These are phyloP conservation scores for Penicillium sp. DNA, from an alignment of 2,329 filamentous ascomycete genomes.

Conservation along the genomic window DNA sequence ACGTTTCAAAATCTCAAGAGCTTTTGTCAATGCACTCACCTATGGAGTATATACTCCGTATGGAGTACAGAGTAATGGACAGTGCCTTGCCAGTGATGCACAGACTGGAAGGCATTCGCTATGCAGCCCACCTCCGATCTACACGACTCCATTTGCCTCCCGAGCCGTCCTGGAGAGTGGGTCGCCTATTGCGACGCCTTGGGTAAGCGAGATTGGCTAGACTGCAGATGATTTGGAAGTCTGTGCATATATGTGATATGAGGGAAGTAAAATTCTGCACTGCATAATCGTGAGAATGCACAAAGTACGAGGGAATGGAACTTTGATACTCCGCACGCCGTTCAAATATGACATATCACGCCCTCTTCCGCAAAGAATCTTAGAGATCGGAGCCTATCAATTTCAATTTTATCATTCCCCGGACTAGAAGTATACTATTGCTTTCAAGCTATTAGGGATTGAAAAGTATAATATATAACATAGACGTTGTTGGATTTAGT, in stretches of 20 bases:
- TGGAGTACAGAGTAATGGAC: not conserved
- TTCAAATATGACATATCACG: not conserved
- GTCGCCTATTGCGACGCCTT: not conserved
- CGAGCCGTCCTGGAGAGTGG: slow-evolving; percentile 14
- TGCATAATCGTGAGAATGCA: not conserved
- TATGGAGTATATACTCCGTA: not conserved
- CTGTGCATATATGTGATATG: not conserved
- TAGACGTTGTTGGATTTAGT: not conserved
- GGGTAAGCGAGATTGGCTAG: slow-evolving; percentile 16
- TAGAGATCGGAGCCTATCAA: not conserved
- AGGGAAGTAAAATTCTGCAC: not conserved
- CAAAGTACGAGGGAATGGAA: not conserved
- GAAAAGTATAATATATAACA: not conserved
- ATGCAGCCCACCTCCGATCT: not conserved
- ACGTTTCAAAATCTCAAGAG: not conserved
- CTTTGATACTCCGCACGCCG: not conserved
- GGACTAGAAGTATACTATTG: not conserved
- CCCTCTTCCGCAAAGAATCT: not conserved
- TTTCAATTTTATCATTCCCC: not conserved
- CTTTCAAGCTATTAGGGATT: not conserved
- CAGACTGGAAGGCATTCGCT: not conserved
- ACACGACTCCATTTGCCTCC: slow-evolving; percentile 6
- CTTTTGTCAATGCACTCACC: not conserved
- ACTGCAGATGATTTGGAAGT: not conserved
- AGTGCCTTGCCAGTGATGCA: not conserved